phyloP scores from a whole-genome alignment of 495 filamentous ascomycete genomes.

The Xylaria scruposa region DNA sequence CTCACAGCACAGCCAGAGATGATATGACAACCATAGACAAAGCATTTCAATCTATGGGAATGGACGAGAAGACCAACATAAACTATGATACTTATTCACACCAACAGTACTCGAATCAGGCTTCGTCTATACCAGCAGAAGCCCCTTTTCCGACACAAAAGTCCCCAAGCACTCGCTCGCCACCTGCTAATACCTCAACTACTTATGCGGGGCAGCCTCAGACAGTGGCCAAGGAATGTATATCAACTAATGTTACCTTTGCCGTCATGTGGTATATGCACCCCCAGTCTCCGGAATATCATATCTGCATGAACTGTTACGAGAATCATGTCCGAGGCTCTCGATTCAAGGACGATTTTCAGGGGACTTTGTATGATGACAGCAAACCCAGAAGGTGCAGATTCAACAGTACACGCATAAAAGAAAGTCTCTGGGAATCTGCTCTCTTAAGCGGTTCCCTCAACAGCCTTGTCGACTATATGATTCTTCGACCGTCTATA shows the following conservation, averaged over 20 bases:
- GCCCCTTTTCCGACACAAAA: background rate
- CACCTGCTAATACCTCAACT: background rate
- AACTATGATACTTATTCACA: background rate
- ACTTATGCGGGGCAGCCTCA: background rate
- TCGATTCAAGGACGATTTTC: background rate
- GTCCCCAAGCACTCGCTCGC: background rate
- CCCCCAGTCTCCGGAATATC: conserved; percentile 19
- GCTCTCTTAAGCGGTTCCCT: conserved; percentile 15
- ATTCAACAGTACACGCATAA: background rate
- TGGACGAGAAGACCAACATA: background rate
- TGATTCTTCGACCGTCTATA: conserved; percentile 10
- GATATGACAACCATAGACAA: background rate
- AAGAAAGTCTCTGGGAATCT: background rate
- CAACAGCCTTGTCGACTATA: conserved; percentile 4
- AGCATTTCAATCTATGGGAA: conserved; percentile 4
- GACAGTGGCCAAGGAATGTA: conserved; percentile 11
- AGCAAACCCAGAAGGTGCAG: background rate
- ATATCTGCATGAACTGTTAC: conserved; percentile 16
- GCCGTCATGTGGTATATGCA: conserved; percentile 18
- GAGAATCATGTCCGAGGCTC: conserved; percentile 14
- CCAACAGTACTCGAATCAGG: background rate
- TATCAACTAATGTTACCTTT: conserved; percentile 9
- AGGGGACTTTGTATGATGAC: background rate
- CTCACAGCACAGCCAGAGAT: background rate
- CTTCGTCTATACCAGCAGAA: background rate